Evolutionary conservation across 805 yeast species (phyloP).

Genomic region (Peterozyma toletana): DNA sequence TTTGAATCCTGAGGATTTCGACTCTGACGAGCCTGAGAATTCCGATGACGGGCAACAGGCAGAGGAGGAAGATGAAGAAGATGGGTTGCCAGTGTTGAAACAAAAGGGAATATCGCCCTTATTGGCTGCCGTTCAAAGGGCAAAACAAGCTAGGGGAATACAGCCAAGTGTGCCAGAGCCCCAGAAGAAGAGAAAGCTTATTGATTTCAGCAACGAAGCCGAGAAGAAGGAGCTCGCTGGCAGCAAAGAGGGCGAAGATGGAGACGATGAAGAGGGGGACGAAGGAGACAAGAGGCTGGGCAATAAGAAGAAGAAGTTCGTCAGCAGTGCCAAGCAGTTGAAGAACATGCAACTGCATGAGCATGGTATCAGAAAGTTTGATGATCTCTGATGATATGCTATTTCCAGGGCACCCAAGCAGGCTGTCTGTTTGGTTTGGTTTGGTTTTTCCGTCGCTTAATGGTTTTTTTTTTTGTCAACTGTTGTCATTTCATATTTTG

Average conservation of each 20-base stretch:
- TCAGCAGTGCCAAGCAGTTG: slow-evolving; percentile 35
- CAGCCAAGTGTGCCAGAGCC: slow-evolving; percentile 1
- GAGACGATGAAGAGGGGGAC: slow-evolving; percentile 13
- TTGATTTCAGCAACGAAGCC: slow-evolving; percentile 3
- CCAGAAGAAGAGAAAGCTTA: slow-evolving; percentile 8
- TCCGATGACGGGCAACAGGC: slow-evolving; percentile 11
- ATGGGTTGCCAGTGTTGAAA: not conserved
- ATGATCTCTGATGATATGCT: slow-evolving; percentile 49
- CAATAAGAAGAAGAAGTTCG: slow-evolving; percentile 26
- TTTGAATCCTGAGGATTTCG: slow-evolving; percentile 8
- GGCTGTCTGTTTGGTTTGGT: no score
- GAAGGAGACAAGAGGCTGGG: slow-evolving; percentile 6
- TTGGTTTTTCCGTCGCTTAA: no score
- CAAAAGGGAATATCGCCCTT: not conserved
- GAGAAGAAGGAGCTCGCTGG: not conserved
- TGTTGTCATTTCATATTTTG: no score
- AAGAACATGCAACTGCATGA: slow-evolving; percentile 43
- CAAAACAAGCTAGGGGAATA: not conserved
- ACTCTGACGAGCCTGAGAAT: slow-evolving; percentile 10
- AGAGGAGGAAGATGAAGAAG: slow-evolving; percentile 8
- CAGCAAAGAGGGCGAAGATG: slow-evolving; percentile 13
- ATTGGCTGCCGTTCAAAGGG: not conserved
- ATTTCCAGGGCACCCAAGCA: no score
- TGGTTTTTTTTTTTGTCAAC: no score
- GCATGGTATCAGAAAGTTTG: slow-evolving; percentile 62